Evolutionary conservation across 2,329 filamentous ascomycete species (phyloP).

Genomic region (Neurospora sp.): DNA sequence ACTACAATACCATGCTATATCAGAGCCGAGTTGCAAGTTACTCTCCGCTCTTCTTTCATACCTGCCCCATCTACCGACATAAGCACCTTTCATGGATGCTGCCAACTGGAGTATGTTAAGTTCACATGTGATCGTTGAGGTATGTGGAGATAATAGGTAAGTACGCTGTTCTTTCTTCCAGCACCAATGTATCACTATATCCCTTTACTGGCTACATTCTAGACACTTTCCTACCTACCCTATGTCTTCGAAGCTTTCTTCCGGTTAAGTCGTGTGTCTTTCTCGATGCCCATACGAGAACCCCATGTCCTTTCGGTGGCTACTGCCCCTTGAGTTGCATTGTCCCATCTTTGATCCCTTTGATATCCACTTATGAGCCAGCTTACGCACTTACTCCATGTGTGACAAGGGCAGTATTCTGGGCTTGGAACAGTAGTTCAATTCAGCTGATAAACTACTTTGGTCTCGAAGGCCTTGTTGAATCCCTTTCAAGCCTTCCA

Average conservation of each 20-base stretch:
- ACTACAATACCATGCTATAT: background rate
- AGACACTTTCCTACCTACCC: background rate
- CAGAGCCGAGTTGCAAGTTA: too few species aligned
- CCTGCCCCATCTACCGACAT: background rate
- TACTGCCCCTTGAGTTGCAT: background rate
- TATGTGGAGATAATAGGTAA: background rate
- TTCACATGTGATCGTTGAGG: background rate
- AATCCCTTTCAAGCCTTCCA: too few species aligned
- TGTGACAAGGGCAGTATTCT: too few species aligned
- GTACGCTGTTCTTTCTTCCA: background rate
- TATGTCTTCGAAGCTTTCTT: background rate
- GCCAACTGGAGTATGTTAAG: background rate
- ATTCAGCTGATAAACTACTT: too few species aligned
- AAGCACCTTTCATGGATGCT: background rate
- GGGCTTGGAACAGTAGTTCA: too few species aligned
- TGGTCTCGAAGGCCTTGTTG: too few species aligned
- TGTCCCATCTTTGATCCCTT: background rate
- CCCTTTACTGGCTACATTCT: background rate
- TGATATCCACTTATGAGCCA: background rate
- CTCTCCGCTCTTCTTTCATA: background rate
- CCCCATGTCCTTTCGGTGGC: background rate
- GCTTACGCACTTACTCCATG: background rate
- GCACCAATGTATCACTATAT: background rate
- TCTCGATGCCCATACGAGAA: background rate
- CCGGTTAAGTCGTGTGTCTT: background rate